Conservation (phyloP, 768 basidiomycete species). For the Mrakia blollopis region DNA sequence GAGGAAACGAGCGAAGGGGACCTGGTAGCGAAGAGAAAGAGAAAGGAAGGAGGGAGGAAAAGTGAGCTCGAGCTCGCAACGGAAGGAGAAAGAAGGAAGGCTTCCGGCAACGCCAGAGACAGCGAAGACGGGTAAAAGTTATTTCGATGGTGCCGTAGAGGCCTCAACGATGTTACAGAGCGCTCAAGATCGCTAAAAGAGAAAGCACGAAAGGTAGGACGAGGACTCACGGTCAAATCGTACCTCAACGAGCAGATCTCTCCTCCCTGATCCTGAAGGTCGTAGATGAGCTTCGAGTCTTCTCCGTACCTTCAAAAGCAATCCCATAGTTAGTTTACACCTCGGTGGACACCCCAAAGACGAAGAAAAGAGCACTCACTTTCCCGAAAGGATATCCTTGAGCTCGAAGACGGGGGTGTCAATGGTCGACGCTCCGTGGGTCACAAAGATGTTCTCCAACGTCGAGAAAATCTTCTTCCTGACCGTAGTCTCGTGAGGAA, state of each 20-base stretch:
- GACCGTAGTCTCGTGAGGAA: constrained; percentile 85
- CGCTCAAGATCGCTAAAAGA: constrained; percentile 26
- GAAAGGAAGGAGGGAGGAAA: not conserved
- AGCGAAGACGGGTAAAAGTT: no score
- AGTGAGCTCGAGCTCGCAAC: not conserved
- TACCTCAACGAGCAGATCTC: constrained; percentile 91
- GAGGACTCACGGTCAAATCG: constrained; percentile 74
- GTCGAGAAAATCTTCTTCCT: constrained; percentile 83
- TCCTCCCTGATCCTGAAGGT: constrained; percentile 94
- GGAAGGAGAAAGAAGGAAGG: no score
- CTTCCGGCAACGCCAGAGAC: no score
- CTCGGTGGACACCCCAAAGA: not conserved
- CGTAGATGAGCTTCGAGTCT: constrained; percentile 94
- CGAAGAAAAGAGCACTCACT: constrained; percentile 48
- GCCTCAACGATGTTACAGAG: constrained; percentile 48
- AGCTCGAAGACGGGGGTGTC: constrained; percentile 99
- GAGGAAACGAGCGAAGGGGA: constrained; percentile 88
- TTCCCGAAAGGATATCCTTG: constrained; percentile 90
- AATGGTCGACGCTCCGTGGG: constrained; percentile 82
- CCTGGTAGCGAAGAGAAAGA: constrained; percentile 39
- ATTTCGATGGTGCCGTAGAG: no score
- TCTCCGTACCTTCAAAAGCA: constrained; percentile 60
- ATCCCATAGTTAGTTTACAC: not conserved
- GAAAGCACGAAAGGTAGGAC: not conserved
- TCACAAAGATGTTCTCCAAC: constrained; percentile 79